Base-by-base conservation (phyloP, 2,329 filamentous ascomycete genomes). In the Penicillium polonicum region DNA sequence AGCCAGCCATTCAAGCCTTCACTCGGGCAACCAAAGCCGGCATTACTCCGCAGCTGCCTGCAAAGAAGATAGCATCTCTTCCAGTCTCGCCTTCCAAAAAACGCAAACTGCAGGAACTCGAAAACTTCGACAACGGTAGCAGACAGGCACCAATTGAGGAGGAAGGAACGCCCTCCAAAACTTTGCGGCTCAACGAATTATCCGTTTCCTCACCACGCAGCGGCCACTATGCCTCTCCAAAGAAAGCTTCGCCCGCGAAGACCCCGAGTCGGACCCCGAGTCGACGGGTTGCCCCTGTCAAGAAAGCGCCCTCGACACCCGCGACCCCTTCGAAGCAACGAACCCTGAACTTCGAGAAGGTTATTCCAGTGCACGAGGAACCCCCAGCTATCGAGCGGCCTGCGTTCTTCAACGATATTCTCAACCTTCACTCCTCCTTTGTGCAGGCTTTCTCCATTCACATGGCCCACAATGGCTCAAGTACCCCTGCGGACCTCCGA, bases 361-460 rank as follows among this genome's bases (percentile, higher is more conserved):
- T 59, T 17, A 58, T 38, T 29, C 55, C 31, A 41, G 48, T 44
- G 19, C 55, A 35, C 10, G 57, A 49, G 17, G 60, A 64, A 45
- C 52, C 58, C 8, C 57, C 57, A n/a, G 49, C 71, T 79, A 57
- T 56, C 21, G 59, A 62, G 9, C 70, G 65, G 7, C 69, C 69
- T 25, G 46, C 68, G 13, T 71, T 66, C 39, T 69, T 76, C 25
- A 59, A 66, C 38, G 84, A 89, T 48, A 77, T 91, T 17, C 74
- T 89, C 50, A 77, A 82, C 56, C 78, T 92, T 27, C 85, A 91
- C 71, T 79, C 79, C 41, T 81, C 86, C 12, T 89, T 92, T 64
- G 78, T 90, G 57, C 86, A 87, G 67, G 86, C 88, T 0, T 77
- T 91, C 25, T 82, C 84, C 0, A 76, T 92, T 10, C 88, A 91